These are phyloP conservation scores for Rosa multiflora DNA, from an alignment of 306 rosid genomes.

Conservation along the genomic window DNA sequence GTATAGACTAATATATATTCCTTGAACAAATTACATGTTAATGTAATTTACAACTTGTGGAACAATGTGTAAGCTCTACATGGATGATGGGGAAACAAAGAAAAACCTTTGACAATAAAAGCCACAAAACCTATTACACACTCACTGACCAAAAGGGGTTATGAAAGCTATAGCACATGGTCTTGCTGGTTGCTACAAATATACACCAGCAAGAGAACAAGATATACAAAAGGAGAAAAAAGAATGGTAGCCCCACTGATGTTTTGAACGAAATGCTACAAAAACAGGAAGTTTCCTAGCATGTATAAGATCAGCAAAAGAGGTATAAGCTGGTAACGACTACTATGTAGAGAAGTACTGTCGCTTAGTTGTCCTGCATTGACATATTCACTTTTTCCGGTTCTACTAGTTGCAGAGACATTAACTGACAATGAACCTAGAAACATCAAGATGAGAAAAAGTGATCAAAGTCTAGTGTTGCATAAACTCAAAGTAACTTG, in stretches of 20 bases:
- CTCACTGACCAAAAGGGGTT: slow-evolving; percentile 28
- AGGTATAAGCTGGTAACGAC: slow-evolving; percentile 32
- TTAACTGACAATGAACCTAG: slow-evolving; percentile 81
- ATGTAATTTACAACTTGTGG: slow-evolving; percentile 43
- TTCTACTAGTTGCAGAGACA: slow-evolving; percentile 65
- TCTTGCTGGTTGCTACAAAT: slow-evolving; percentile 44
- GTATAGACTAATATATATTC: slow-evolving; percentile 12
- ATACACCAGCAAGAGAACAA: slow-evolving; percentile 44
- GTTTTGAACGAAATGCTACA: slow-evolving; percentile 38
- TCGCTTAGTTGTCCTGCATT: slow-evolving; percentile 68
- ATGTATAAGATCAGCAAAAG: slow-evolving; percentile 36
- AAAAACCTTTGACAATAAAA: neutral
- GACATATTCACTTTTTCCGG: slow-evolving; percentile 71
- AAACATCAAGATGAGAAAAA: slow-evolving; percentile 2
- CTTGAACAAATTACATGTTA: slow-evolving; percentile 14
- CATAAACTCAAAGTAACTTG: neutral
- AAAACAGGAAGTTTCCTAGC: slow-evolving; percentile 38
- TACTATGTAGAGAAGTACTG: slow-evolving; percentile 36
- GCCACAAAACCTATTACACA: slow-evolving; percentile 32
- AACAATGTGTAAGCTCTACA: slow-evolving; percentile 31
- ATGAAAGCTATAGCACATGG: slow-evolving; percentile 28
- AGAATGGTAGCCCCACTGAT: slow-evolving; percentile 24
- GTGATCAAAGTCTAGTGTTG: neutral
- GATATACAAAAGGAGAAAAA: slow-evolving; percentile 22
- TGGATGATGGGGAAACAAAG: slow-evolving; percentile 19